Conservation (phyloP, 768 basidiomycete genomes). For the Mycena polygramma region DNA sequence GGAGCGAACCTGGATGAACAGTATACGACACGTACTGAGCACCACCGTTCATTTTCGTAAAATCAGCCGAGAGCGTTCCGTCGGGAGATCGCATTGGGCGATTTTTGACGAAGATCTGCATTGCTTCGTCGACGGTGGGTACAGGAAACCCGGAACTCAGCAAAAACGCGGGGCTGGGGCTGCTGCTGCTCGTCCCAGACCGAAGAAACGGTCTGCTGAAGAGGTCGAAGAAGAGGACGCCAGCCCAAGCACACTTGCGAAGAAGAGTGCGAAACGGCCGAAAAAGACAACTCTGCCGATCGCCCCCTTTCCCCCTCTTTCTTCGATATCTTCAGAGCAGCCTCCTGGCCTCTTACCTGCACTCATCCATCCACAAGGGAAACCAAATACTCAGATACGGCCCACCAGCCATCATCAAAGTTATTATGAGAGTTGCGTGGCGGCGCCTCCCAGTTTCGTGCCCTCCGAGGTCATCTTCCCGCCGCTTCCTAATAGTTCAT, state of each 20-base stretch:
- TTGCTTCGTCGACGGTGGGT: conserved; percentile 89
- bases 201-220: conserved; percentile 53
- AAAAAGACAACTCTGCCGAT: conserved; percentile 39
- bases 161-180: conserved; percentile 7
- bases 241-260: conserved; percentile 24
- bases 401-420: conserved; percentile 79
- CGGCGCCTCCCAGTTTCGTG: conserved; percentile 56
- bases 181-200: conserved; percentile 40
- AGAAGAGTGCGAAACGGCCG: conserved; percentile 46
- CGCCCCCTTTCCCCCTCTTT: conserved; percentile 11
- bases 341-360: conserved; percentile 34
- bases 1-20: conserved; percentile 98
- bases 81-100: conserved; percentile 90
- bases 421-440: conserved; percentile 74
- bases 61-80: conserved; percentile 78
- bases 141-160: conserved; percentile 65
- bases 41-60: conserved; percentile 94
- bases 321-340: conserved; percentile 21
- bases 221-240: conserved; percentile 34
- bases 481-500: conserved; percentile 68
- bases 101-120: conserved; percentile 86
- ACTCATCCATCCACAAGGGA: conserved; percentile 34
- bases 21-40: conserved; percentile 95
- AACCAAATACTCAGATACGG: conserved; percentile 53
- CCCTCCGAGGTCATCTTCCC: conserved; percentile 82